These are phyloP conservation scores for Fusarium poae DNA, from an alignment of 2,329 filamentous ascomycete genomes.

Conservation along the genomic window DNA sequence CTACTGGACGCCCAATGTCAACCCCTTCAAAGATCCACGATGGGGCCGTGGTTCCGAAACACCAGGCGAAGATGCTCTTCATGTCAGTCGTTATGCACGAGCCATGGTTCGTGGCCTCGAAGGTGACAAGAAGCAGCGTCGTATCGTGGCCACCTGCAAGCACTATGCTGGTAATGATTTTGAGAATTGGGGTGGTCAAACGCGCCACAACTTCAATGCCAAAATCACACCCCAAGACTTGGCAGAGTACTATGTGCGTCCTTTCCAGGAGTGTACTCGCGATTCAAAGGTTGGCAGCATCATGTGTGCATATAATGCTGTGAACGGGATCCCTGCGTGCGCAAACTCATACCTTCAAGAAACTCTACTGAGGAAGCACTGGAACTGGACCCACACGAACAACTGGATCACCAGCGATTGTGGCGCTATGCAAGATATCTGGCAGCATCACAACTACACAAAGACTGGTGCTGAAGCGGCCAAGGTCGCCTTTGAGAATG, in stretches of 20 bases:
- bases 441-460: constrained; percentile 18
- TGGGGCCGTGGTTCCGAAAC: constrained; percentile 23
- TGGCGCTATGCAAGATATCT: constrained; percentile 19
- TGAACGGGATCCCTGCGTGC: neutral
- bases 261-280: constrained; percentile 11
- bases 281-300: constrained; percentile 3
- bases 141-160: constrained; percentile 18
- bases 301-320: constrained; percentile 16
- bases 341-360: constrained; percentile 15
- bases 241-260: constrained; percentile 16
- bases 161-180: constrained; percentile 13
- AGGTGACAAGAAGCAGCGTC: constrained; percentile 7
- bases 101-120: constrained; percentile 15
- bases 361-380: constrained; percentile 9
- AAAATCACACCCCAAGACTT: constrained; percentile 8
- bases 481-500: neutral
- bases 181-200: constrained; percentile 17
- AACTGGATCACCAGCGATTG: constrained; percentile 24
- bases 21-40: constrained; percentile 9
- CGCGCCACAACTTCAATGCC: neutral
- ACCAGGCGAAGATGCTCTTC: constrained; percentile 8
- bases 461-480: constrained; percentile 18
- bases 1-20: constrained; percentile 18
- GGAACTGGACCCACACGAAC: constrained; percentile 19
- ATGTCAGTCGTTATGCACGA: constrained; percentile 4